Evolutionary conservation across 805 yeast genomes (phyloP).

Genomic region (Metschnikowia vanudenii): DNA sequence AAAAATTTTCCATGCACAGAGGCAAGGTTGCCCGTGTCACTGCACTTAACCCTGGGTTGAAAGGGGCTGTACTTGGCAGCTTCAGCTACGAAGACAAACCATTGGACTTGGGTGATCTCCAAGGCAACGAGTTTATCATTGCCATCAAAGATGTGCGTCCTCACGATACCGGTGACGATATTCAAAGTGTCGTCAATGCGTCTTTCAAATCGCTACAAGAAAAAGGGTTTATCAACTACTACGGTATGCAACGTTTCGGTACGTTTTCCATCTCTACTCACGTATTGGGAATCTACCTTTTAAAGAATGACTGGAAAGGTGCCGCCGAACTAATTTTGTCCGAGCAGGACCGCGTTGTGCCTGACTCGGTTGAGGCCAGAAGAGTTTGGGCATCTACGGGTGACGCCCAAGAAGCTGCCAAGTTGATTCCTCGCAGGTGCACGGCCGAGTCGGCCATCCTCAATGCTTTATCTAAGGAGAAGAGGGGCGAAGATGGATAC

Average conservation of each 20-base stretch:
- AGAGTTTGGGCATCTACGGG: constrained; percentile 72
- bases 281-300: constrained; percentile 68
- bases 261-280: constrained; percentile 94
- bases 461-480: constrained; percentile 53
- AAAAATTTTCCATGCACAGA: constrained; percentile 65
- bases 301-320: constrained; percentile 71
- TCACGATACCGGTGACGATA: constrained; percentile 23
- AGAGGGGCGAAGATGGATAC: constrained; percentile 44
- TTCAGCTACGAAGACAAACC: constrained; percentile 63
- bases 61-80: constrained; percentile 78
- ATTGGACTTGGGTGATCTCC: constrained; percentile 75
- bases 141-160: constrained; percentile 72
- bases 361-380: constrained; percentile 82
- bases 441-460: constrained; percentile 80
- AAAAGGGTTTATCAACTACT: constrained; percentile 88
- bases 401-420: constrained; percentile 63
- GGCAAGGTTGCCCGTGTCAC: constrained; percentile 73
- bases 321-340: constrained; percentile 78
- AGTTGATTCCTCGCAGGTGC: constrained; percentile 82
- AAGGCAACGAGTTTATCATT: constrained; percentile 86
- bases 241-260: constrained; percentile 98
- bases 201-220: constrained; percentile 58
- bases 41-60: constrained; percentile 69
- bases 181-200: constrained; percentile 47
- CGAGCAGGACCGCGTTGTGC: constrained; percentile 81